Evolutionary conservation across 257 asterid genomes (phyloP), one percentile per base, ranked within the genome.

Genomic region (Solanum arcanum): DNA sequence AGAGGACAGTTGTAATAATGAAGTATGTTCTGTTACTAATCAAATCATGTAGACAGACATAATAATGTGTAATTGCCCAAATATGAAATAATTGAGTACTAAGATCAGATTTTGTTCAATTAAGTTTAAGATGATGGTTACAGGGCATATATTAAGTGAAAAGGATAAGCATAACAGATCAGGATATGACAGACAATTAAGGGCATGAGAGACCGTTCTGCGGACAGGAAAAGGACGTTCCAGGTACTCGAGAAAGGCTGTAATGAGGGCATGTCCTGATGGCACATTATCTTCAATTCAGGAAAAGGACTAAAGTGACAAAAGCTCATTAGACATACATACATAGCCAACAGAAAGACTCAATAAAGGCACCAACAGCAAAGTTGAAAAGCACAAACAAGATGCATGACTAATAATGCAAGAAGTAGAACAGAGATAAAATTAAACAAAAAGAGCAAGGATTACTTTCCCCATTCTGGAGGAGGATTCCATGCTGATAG

Each of bases 401-500:
- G 39, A 70, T 73, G 33, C 29, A 86, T 72, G 16, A 46, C 62
- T 29, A 66, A 83, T 46, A 78, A 86, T 46, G 37, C 42, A 52
- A 20, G n/a, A 59, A 73, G 47, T 62, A 78, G 35, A 89, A 84
- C 64, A 39, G 59, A 64, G 60, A 85, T n/a, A 10, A 46, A 16
- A 80, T 46, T 64, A 85, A 69, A 68, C 75, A 64, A 37, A 69
- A 85, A 21, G 52, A 73, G 80, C 70, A 68, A 59, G 83, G 98
- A 76, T 81, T 96, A 97, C 99, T 96, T 97, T 91, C 99, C 99
- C 99, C 99, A 96, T 90, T 97, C 99, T 88, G 96, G 35, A 91
- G 99, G 99, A 92, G 99, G 98, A 91, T 94, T 96, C 99, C 99
- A 97, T 49, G 99, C 98, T 88, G 92, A 97, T 83, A 97, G 92